Base-by-base conservation (phyloP, 805 yeast species). In the Candida glaebosa region DNA sequence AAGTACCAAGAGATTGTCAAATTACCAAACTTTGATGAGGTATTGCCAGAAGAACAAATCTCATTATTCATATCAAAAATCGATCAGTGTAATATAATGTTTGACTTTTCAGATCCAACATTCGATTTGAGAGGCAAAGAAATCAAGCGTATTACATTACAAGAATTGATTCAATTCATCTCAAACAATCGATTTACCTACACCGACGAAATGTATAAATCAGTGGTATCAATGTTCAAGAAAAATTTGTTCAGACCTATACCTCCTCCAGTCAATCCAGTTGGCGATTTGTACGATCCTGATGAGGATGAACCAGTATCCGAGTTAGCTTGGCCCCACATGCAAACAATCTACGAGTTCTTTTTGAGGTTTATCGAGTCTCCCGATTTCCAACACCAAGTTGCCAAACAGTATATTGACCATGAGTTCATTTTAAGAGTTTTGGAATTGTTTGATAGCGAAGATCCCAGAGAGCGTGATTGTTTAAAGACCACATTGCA, bases 271-370 rank as follows among this genome's bases (percentile, higher is more conserved):
- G 96, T 90, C 28, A 93, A 93, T 60, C 98, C 98, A 4, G 78
- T 90, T 35, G 99, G 99, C 30, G 99, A 93, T 50, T 78, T 91
- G 31, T 93, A 78, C 63, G 99, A 93, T 56, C 99, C 99, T 1
- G 99, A 93, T 65, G 99, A 93, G 66, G 99, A 93, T 68, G 99
- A 93, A 65, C 98, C 98, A 2, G 95, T 93, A 30, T 81, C 82
- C 53, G 98, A 93, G 61, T 79, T 91, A 48, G 90, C 97, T 7
- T 93, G 99, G 99, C 96, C 98, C 9, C 99, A 93, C 61, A 93
- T 93, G 98, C 95, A 88, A 64, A 78, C 89, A 33, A 95, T 90
- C 24, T 93, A 93, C 67, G 98, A 93, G 63, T 88, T 93, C 56
- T 91, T 93, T 60, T 69, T 93, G 45, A 73, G 96, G 55, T 91